Conservation (phyloP, 192 early-diverging fungal species). For the Rhizoclosmatium globosum region DNA sequence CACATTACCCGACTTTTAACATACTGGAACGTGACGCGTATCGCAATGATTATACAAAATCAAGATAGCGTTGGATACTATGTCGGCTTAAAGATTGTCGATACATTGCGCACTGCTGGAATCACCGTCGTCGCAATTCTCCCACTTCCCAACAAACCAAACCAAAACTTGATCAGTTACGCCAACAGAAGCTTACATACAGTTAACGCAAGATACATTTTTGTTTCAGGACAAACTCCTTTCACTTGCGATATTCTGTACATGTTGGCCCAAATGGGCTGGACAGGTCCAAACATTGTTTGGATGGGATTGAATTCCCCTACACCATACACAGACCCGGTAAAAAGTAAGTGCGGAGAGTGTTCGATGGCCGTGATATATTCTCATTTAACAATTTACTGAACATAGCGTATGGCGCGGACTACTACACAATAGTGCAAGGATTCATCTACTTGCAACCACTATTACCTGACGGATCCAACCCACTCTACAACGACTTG, state of each 20-base stretch:
- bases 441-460: background rate
- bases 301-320: slow-evolving; percentile 11
- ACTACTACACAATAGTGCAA: background rate
- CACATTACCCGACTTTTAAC: slow-evolving; percentile 1
- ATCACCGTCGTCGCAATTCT: background rate
- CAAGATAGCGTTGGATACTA: background rate
- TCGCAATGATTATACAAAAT: slow-evolving; percentile 10
- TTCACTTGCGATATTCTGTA: background rate
- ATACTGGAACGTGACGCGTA: background rate
- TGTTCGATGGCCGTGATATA: background rate
- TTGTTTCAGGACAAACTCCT: background rate
- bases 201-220: background rate
- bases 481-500: background rate
- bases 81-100: background rate
- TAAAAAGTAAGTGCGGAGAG: background rate
- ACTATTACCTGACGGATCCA: background rate
- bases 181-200: background rate
- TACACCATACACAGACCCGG: background rate
- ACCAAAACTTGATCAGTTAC: background rate
- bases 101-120: background rate
- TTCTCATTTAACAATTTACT: background rate
- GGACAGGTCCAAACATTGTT: slow-evolving; percentile 2
- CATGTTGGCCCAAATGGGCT: background rate
- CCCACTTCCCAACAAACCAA: background rate
- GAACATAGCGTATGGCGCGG: background rate